phyloP scores from a whole-genome alignment of 2,329 filamentous ascomycete genomes.

The Penicillium sp. region DNA sequence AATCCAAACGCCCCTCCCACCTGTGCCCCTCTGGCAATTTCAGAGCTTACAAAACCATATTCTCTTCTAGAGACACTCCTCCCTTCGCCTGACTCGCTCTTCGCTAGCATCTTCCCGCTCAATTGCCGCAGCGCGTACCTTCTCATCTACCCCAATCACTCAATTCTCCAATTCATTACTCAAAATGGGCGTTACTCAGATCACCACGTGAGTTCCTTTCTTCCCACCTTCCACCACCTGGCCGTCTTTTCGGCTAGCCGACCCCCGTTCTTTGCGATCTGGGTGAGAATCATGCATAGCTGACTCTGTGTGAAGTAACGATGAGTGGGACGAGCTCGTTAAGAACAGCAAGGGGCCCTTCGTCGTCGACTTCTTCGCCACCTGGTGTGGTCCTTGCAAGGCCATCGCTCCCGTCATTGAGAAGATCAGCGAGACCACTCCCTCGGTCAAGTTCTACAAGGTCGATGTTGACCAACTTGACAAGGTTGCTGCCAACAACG shows the following conservation, averaged over 20 bases:
- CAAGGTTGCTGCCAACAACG: constrained; percentile 68
- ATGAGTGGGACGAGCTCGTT: constrained; percentile 53
- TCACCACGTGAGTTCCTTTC: constrained; percentile 20
- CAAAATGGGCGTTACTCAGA: constrained; percentile 25
- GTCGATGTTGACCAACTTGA: constrained; percentile 81
- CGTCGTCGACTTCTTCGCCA: constrained; percentile 80
- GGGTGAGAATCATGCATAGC: too few relatives aligned
- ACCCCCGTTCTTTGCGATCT: too few relatives aligned
- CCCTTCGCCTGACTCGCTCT: constrained; percentile 8
- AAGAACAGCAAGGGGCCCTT: constrained; percentile 52
- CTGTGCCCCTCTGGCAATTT: constrained; percentile 12
- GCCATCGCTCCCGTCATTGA: constrained; percentile 71
- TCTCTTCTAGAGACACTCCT: constrained; percentile 13
- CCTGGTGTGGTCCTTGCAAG: constrained; percentile 95
- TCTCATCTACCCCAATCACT: constrained; percentile 15
- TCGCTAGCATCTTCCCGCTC: constrained; percentile 6
- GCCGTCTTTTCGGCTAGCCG: too few relatives aligned
- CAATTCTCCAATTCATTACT: constrained; percentile 13
- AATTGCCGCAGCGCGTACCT: constrained; percentile 29
- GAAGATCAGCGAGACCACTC: constrained; percentile 55
- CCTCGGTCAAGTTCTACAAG: constrained; percentile 71
- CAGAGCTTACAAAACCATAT: constrained; percentile 10
- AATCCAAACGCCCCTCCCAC: constrained; percentile 19
- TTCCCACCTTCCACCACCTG: background rate
- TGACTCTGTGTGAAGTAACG: constrained; percentile 41